Evolutionary conservation across 2,329 filamentous ascomycete species (phyloP).

Genomic region (Trichoderma guizhouense): DNA sequence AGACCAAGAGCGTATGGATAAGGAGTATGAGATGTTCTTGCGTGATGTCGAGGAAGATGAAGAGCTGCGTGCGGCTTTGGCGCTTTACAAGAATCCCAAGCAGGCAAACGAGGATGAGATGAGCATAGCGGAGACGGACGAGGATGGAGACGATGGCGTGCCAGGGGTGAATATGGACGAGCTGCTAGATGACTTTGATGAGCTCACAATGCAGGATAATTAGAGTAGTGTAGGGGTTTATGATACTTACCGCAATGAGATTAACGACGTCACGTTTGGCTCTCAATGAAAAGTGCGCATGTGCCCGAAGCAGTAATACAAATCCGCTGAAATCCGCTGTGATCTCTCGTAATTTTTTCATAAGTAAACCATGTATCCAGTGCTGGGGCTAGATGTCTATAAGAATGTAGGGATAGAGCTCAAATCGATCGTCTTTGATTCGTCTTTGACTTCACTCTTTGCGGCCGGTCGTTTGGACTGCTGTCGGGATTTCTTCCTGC

Average conservation of each 20-base stretch:
- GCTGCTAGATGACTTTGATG: slow-evolving; percentile 88
- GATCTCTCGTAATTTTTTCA: neutral
- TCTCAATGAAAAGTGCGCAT: neutral
- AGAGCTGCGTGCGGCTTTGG: slow-evolving; percentile 78
- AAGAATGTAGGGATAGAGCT: slow-evolving; percentile 39
- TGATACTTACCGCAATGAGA: slow-evolving; percentile 17
- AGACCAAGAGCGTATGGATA: slow-evolving; percentile 83
- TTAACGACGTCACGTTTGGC: slow-evolving; percentile 1
- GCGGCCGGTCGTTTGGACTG: slow-evolving; percentile 24
- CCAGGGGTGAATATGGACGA: slow-evolving; percentile 76
- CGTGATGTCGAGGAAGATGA: slow-evolving; percentile 94
- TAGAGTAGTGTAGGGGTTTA: slow-evolving; percentile 27
- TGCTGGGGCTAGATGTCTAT: slow-evolving; percentile 24
- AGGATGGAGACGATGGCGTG: slow-evolving; percentile 57
- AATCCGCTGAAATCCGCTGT: neutral
- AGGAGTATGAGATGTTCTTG: slow-evolving; percentile 96
- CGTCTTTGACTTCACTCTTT: neutral
- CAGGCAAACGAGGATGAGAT: slow-evolving; percentile 58
- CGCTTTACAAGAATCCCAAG: slow-evolving; percentile 73
- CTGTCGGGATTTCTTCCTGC: slow-evolving; percentile 32
- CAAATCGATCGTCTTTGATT: slow-evolving; percentile 23
- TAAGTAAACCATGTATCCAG: slow-evolving; percentile 22
- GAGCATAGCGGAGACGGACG: slow-evolving; percentile 63
- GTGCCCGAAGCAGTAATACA: neutral
- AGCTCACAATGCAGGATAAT: slow-evolving; percentile 53